These are phyloP conservation scores for Erigeron philadelphicus DNA, from an alignment of 140 eudicot species.

Conservation along the genomic window DNA sequence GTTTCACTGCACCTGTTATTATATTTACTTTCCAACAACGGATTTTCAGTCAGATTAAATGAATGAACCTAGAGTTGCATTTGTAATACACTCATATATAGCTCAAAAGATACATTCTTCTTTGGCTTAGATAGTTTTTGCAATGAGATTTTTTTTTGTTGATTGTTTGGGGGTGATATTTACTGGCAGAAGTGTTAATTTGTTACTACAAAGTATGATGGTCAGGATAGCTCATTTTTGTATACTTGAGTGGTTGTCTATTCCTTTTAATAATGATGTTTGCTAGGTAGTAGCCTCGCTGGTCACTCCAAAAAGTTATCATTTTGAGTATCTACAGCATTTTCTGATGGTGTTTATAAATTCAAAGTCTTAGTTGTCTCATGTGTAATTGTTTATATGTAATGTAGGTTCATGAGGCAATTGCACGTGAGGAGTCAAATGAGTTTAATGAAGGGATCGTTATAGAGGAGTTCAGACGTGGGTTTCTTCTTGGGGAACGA, in stretches of 20 bases:
- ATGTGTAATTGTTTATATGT: conserved; percentile 11
- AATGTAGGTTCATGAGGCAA: conserved; percentile 79
- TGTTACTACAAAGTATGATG: too few species aligned
- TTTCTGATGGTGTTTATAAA: not conserved
- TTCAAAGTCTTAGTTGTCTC: not conserved
- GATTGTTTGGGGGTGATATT: too few species aligned
- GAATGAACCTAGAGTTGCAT: not conserved
- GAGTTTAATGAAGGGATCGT: conserved; percentile 76
- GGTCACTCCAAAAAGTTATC: not conserved
- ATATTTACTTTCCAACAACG: not conserved
- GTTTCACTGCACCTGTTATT: not conserved
- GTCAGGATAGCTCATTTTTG: not conserved
- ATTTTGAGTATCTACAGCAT: not conserved
- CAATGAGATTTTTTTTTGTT: not conserved
- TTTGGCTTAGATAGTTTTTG: not conserved
- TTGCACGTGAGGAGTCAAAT: conserved; percentile 78
- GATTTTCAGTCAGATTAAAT: not conserved
- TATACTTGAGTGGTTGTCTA: not conserved
- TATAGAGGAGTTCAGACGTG: conserved; percentile 64
- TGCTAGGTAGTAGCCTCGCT: not conserved
- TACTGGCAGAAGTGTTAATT: too few species aligned
- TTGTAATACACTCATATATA: not conserved
- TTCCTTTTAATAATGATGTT: not conserved
- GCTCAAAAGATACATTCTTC: not conserved
- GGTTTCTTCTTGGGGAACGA: conserved; percentile 74